These are phyloP conservation scores for Eucalyptus victrix DNA, from an alignment of 345 rosid genomes.

Conservation along the genomic window DNA sequence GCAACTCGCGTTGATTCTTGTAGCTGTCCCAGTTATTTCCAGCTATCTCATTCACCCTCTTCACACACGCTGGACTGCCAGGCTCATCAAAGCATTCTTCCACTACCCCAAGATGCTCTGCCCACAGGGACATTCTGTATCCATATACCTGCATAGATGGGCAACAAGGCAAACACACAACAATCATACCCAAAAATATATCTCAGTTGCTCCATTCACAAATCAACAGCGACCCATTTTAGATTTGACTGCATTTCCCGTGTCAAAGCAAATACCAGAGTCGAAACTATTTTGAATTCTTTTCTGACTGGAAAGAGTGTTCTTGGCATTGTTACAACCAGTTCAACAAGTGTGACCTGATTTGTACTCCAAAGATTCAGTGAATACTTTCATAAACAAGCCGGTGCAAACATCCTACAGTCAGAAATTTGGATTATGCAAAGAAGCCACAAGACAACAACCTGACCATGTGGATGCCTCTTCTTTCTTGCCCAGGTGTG, in stretches of 20 bases:
- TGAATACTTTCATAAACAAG: not conserved
- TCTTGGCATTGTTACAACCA: not conserved
- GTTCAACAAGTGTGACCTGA: not conserved
- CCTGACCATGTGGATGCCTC: constrained; percentile 78
- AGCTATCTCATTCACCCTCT: constrained; percentile 41
- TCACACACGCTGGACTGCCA: constrained; percentile 46
- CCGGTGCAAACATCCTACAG: not conserved
- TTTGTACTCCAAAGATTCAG: not conserved
- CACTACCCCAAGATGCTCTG: constrained; percentile 65
- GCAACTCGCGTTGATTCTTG: constrained; percentile 13
- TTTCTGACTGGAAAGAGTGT: not conserved
- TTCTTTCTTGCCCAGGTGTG: constrained; percentile 47
- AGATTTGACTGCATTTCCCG: not conserved
- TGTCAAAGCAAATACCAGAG: not conserved
- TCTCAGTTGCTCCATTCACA: not conserved
- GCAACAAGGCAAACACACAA: not conserved
- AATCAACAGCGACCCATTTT: not conserved
- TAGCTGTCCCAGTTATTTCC: constrained; percentile 58
- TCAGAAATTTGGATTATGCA: not conserved
- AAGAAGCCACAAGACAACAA: constrained; percentile 6
- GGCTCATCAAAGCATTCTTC: constrained; percentile 35
- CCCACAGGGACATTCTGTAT: constrained; percentile 91
- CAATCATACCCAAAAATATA: not conserved
- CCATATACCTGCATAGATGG: constrained; percentile 55
- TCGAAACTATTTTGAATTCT: not conserved